Evolutionary conservation across 2,329 filamentous ascomycete species (phyloP), one percentile per base, ranked within the genome.

Genomic region (Phialophora chinensis): DNA sequence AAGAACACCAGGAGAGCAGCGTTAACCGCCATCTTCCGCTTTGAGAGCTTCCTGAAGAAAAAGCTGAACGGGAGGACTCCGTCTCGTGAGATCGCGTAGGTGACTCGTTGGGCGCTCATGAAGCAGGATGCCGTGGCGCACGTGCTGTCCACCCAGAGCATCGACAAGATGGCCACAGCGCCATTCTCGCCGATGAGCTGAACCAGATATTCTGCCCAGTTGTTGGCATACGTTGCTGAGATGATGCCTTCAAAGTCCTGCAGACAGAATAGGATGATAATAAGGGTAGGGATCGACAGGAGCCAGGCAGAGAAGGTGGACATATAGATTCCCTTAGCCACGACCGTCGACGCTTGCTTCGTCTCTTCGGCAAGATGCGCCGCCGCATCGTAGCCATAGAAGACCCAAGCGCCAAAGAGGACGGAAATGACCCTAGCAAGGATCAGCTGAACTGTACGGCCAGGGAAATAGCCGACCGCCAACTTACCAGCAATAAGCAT

Each of bases 321-420:
- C 65, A 74, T 74, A 75, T 77, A 80, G 74, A 80, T 80, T 17
- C 78, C 78, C 68, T 75, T 77, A 23, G 78, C 77, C 17, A 80
- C 77, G 1, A 76, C 74, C 2, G 71, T 71, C 14, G 73, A 75
- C 1, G 79, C 78, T 44, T 78, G 74, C 25, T 78, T 70, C 0
- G 77, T 79, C 63, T 80, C 78, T 63, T 80, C 78, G 1, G 77
- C 74, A 3, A 80, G 63, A 74, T 80, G 78, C 1, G 76, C 77
- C 3, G 59, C 52, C 6, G 66, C 63, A 29, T 10, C 75, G 54
- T 66, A 63, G 33, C 76, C 76, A 53, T 72, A 79, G 64, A 76
- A 79, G 1, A 77, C 73, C 77, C 77, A 78, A 1, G 76, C 77
- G 11, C 75, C 76, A 47, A 77, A 79, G 1, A 79, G 68, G 10